phyloP scores from a whole-genome alignment of 108 stramenopile genomes.

The Epithemia pelagica region DNA sequence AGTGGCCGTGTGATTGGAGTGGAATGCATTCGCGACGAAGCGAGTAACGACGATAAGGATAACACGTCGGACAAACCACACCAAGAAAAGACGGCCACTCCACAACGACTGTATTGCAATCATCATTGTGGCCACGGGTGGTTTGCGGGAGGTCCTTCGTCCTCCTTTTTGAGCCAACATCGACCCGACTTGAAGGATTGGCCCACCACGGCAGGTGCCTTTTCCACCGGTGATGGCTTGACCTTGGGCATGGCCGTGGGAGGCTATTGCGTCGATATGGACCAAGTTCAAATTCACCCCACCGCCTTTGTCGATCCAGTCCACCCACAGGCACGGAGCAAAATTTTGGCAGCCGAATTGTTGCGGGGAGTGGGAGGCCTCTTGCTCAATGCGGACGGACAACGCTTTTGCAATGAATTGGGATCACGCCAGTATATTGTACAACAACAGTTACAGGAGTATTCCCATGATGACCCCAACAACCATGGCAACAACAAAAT shows the following conservation, averaged over 20 bases:
- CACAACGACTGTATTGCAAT: constrained; percentile 46
- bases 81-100: too few relatives aligned
- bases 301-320: constrained; percentile 95
- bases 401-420: constrained; percentile 79
- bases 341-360: constrained; percentile 80
- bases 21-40: constrained; percentile 19
- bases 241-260: constrained; percentile 71
- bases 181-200: constrained; percentile 81
- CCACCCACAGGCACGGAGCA: constrained; percentile 82
- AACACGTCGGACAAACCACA: too few relatives aligned
- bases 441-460: constrained; percentile 24
- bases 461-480: constrained; percentile 20
- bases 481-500: neutral
- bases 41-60: constrained; percentile 1
- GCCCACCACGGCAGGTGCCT: constrained; percentile 84
- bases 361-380: constrained; percentile 79
- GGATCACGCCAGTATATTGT: constrained; percentile 48
- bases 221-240: constrained; percentile 90
- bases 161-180: constrained; percentile 62
- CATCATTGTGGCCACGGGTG: constrained; percentile 86
- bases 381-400: constrained; percentile 36
- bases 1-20: constrained; percentile 53
- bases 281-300: constrained; percentile 95
- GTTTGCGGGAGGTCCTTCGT: constrained; percentile 79
- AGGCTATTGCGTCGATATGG: constrained; percentile 90